A percentile compares a stretch with the other conserved stretches of the same genome.
Conservation (phyloP, 2,329 filamentous ascomycete species). For the Madurella fahalii region DNA sequence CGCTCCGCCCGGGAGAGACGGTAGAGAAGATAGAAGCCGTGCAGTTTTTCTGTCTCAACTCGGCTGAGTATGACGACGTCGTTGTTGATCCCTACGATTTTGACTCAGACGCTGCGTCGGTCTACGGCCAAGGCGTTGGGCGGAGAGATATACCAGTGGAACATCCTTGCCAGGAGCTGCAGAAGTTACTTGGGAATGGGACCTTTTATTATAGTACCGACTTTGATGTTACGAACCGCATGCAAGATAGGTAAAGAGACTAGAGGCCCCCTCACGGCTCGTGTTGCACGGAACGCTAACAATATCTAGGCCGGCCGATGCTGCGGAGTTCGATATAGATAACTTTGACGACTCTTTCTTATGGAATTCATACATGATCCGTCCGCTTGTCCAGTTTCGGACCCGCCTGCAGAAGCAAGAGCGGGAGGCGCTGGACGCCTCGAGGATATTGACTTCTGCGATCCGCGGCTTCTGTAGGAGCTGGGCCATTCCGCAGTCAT, state of each 20-base stretch:
- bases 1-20: constrained; percentile 79
- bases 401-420: constrained; percentile 73
- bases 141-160: constrained; percentile 69
- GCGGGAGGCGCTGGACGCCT: constrained; percentile 74
- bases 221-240: constrained; percentile 89
- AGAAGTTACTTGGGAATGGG: constrained; percentile 87
- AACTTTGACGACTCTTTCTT: constrained; percentile 89
- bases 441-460: constrained; percentile 84
- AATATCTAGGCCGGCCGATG: constrained; percentile 62
- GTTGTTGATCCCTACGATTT: constrained; percentile 52
- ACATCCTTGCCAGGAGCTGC: constrained; percentile 84
- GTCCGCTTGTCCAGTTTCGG: constrained; percentile 83
- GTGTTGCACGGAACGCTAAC: constrained; percentile 15
- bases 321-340: constrained; percentile 80
- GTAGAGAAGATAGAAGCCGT: constrained; percentile 83
- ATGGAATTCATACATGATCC: constrained; percentile 99
- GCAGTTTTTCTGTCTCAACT: constrained; percentile 90
- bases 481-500: constrained; percentile 73
- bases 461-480: constrained; percentile 91
- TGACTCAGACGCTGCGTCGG: constrained; percentile 46
- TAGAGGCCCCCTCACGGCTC: not conserved
- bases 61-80: constrained; percentile 78
- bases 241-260: constrained; percentile 70
- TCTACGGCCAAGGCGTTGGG: constrained; percentile 51
- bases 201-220: constrained; percentile 99